Base-by-base conservation (phyloP, 106 monocot genomes). In the Allium cepa region DNA sequence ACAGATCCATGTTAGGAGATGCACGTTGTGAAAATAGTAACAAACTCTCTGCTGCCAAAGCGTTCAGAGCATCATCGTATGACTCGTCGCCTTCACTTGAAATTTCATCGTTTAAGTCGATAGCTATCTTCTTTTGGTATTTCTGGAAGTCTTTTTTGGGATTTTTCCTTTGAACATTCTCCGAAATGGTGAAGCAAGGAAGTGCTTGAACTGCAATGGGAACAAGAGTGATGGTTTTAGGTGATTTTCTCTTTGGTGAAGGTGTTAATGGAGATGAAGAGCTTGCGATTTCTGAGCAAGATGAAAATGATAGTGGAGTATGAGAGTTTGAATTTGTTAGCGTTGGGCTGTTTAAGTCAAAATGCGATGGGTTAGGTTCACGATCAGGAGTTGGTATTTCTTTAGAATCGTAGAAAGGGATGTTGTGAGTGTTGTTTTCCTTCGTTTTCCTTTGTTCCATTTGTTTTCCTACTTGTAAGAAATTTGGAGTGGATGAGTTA, bases 11-110 rank as follows among this genome's bases (percentile, higher is more conserved):
- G 8, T 64, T 47, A 11, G 64, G 49, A 13, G 18, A 26, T 15
- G 17, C 50, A 16, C 17, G 26, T 16, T 9, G 58, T 7, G 84
- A 88, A 51, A 93, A 80, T 10, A 69, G 73, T 62, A 86, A 59
- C 46, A 93, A 71, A 57, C 49, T 71, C 63, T 86, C 78, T 49
- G 88, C 93, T 64, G 86, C 85, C 56, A 56, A 15, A 8, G 0
- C 46, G 10, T 56, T 56, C 8, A 66, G 10, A 26, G 50, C 52
- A 52, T 51, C 27, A 18, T 66, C 66, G 27, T 56, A 46, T 8
- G 26, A 15, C 53, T 55, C 45, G 18, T 56, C 68, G 8, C 22
- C 53, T 68, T 68, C 56, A 56, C 55, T 52, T 4, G 26, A 67
- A 67, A 52, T 16, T 4, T 64, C 64, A 13, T 18, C 3, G 51